Evolutionary conservation across 129 eudicot genomes (phyloP), one percentile per base, ranked within the genome.

Genomic region (Daucus carota): DNA sequence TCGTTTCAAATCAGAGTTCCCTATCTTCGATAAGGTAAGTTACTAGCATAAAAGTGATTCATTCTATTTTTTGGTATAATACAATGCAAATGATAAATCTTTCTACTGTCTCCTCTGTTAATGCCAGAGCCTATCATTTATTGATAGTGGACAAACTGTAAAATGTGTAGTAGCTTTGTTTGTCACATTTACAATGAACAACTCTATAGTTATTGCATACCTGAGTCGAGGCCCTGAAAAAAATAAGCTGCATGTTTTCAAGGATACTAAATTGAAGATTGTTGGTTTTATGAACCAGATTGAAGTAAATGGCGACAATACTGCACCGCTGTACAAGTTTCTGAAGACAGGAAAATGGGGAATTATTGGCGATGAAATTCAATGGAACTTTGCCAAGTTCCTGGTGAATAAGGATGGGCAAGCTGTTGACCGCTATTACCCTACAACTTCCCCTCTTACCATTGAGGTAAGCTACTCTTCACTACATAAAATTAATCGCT

Each of bases 341-440:
- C 80, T 90, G 86, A 93, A 90, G 82, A 77, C 78, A 29, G 96
- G 96, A 32, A 88, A 88, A 77, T 83, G 96, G 87, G 98, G 95
- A 62, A 82, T 90, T 38, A 76, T 93, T 8, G 85, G 88, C 26
- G 98, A 90, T 54, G 84, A 88, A 33, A 81, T 93, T 80, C 94
- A 93, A 73, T 90, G 98, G 98, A 93, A 93, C 83, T 93, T 93
- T 38, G 89, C 96, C 2, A 93, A 93, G 76, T 90, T 93, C 75
- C 84, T 93, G 75, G 91, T 93, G 5, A 88, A 83, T 73, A 87
- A 76, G 78, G 79, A 79, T 15, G 98, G 98, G 70, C 89, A 86
- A 40, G 81, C 88, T 52, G 89, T 88, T 38, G 89, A 84, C 84
- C 96, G 96, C 71, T 93, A 90, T 85, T 90, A 90, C 78, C 98